Conservation (phyloP, 805 yeast species). For the Candida xyloterini region DNA sequence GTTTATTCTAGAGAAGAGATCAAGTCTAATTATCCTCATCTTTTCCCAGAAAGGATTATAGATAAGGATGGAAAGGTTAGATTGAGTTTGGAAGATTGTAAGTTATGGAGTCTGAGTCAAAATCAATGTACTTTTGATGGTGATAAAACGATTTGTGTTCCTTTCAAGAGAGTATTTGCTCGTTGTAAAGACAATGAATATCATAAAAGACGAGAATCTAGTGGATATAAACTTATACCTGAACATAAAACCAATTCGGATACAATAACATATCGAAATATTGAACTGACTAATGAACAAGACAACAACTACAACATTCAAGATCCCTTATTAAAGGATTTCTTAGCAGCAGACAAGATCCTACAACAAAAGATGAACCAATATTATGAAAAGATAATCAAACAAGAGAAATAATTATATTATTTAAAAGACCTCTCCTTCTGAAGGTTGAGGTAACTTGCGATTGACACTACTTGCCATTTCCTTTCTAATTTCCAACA, state of each 20-base stretch:
- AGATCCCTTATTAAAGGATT: constrained; percentile 24
- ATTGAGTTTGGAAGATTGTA: constrained; percentile 20
- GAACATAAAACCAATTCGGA: constrained; percentile 14
- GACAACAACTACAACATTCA: constrained; percentile 33
- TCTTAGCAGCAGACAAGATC: constrained; percentile 32
- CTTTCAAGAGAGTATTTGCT: constrained; percentile 46
- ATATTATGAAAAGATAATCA: constrained; percentile 24
- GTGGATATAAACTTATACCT: constrained; percentile 32
- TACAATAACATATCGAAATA: constrained; percentile 23
- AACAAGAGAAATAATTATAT: constrained; percentile 5
- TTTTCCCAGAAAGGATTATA: constrained; percentile 23
- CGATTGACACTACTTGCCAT: constrained; percentile 85
- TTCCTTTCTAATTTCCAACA: constrained; percentile 82
- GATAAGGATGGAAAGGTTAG: constrained; percentile 7
- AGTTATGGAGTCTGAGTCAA: constrained; percentile 41
- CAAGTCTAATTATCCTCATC: constrained; percentile 23
- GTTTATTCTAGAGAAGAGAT: constrained; percentile 40
- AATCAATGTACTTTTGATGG: constrained; percentile 46
- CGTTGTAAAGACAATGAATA: constrained; percentile 36
- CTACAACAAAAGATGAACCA: constrained; percentile 28
- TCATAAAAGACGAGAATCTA: constrained; percentile 20
- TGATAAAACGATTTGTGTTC: constrained; percentile 41
- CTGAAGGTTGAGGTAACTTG: constrained; percentile 87
- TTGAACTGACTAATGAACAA: constrained; percentile 37
- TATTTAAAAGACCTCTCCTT: constrained; percentile 59